These are phyloP conservation scores for Actinidia chinensis DNA, from an alignment of 179 eudicot genomes.

Conservation along the genomic window DNA sequence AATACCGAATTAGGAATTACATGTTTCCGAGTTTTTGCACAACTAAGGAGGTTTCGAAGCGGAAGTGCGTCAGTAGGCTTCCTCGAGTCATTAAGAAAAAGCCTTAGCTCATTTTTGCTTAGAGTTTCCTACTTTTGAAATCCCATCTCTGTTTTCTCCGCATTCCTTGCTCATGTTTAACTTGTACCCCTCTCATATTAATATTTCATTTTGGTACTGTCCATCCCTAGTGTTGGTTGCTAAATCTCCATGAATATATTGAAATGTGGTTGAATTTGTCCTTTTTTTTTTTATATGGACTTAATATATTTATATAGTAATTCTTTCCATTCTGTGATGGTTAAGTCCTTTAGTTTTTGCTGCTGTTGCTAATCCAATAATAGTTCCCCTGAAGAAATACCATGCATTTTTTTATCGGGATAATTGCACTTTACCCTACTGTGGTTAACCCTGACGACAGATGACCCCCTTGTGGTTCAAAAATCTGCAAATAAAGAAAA, in stretches of 20 bases:
- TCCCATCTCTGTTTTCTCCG: background rate
- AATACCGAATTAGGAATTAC: background rate
- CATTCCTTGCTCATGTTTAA: background rate
- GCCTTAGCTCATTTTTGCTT: slow-evolving; percentile 6
- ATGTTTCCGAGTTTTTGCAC: background rate
- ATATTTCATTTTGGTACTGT: background rate
- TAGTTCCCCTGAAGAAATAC: too few relatives aligned
- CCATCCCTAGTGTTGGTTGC: background rate
- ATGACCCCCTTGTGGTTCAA: too few relatives aligned
- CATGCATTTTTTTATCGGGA: too few relatives aligned
- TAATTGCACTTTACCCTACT: too few relatives aligned
- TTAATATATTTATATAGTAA: background rate
- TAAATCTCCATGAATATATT: background rate
- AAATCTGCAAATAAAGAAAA: too few relatives aligned
- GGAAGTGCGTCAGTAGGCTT: background rate
- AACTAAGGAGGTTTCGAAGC: background rate
- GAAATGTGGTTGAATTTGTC: slow-evolving; percentile 11
- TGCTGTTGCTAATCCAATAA: too few relatives aligned
- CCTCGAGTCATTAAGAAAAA: background rate
- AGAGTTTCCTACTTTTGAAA: background rate
- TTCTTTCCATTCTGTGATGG: background rate
- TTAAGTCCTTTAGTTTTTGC: too few relatives aligned
- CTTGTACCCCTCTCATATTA: background rate
- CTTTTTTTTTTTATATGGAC: background rate
- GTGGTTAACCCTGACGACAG: too few relatives aligned